phyloP scores from a whole-genome alignment of 2,329 filamentous ascomycete genomes.

The Clarireedia hainanense region DNA sequence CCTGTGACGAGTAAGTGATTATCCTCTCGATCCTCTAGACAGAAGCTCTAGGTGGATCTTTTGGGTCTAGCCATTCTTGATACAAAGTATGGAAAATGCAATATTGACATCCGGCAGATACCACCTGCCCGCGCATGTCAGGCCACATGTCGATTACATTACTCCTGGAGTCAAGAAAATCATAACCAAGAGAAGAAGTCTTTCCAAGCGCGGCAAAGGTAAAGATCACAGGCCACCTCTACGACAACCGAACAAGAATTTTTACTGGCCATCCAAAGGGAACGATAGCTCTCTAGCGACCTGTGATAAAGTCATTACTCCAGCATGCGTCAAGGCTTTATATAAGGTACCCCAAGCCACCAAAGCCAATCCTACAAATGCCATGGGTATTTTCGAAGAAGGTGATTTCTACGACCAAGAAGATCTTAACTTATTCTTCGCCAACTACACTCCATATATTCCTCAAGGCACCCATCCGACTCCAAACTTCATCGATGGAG shows the following conservation, averaged over 20 bases:
- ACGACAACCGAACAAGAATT: not conserved
- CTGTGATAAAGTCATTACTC: constrained; percentile 49
- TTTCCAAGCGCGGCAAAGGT: constrained; percentile 1
- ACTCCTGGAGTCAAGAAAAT: constrained; percentile 29
- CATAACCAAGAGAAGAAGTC: constrained; percentile 33
- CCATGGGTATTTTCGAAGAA: constrained; percentile 46
- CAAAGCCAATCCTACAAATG: constrained; percentile 34
- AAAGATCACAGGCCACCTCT: not conserved
- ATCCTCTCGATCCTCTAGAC: not conserved
- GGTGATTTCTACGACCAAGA: constrained; percentile 31
- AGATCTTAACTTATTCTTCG: constrained; percentile 38
- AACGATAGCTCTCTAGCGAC: constrained; percentile 13
- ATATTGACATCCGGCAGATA: constrained; percentile 17
- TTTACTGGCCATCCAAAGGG: not conserved
- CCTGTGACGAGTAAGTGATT: constrained; percentile 28
- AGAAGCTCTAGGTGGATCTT: not conserved
- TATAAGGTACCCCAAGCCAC: constrained; percentile 39
- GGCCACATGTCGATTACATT: constrained; percentile 32
- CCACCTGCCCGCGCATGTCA: constrained; percentile 34
- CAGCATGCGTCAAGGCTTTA: constrained; percentile 46
- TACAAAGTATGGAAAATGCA: not conserved
- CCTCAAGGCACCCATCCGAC: constrained; percentile 27
- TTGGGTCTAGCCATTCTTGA: too few species aligned
- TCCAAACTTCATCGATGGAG: constrained; percentile 29
- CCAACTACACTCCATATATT: constrained; percentile 33